Conservation (phyloP, 495 filamentous ascomycete species). For the Talaromyces trachyspermus region DNA sequence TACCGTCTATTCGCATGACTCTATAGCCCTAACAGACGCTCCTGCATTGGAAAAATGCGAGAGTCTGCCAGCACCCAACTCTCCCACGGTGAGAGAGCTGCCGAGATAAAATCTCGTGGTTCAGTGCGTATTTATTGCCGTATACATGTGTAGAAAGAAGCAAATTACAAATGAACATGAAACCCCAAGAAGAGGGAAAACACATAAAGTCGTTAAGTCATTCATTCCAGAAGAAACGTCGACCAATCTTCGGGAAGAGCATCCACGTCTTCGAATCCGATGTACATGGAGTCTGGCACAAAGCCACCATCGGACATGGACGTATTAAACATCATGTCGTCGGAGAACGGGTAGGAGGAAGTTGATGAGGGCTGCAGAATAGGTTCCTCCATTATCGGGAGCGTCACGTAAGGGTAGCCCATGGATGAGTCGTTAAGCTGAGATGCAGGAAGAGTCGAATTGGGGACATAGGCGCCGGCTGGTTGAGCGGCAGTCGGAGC, state of each 20-base stretch:
- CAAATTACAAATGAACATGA: neutral
- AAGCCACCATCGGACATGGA: constrained; percentile 3
- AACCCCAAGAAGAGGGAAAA: neutral
- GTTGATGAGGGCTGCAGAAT: constrained; percentile 1
- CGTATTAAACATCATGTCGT: constrained; percentile 6
- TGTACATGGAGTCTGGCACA: constrained; percentile 6
- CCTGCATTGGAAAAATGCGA: neutral
- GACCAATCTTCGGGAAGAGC: constrained; percentile 11
- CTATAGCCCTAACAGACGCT: constrained; percentile 1
- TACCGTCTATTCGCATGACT: constrained; percentile 4
- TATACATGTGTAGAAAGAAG: neutral
- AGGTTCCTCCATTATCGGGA: constrained; percentile 3
- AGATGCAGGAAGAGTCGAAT: neutral
- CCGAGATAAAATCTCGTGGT: neutral
- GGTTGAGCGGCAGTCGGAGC: neutral
- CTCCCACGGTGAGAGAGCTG: neutral
- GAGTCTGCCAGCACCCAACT: neutral
- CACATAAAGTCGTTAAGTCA: neutral
- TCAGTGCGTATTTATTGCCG: neutral
- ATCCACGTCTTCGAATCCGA: constrained; percentile 10
- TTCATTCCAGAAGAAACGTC: constrained; percentile 7
- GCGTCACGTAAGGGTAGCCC: constrained; percentile 7
- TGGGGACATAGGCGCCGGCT: neutral
- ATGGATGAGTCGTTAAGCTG: neutral
- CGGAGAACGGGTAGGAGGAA: neutral